Conservation (phyloP, 2,329 filamentous ascomycete species). For the Colletotrichum magnum region DNA sequence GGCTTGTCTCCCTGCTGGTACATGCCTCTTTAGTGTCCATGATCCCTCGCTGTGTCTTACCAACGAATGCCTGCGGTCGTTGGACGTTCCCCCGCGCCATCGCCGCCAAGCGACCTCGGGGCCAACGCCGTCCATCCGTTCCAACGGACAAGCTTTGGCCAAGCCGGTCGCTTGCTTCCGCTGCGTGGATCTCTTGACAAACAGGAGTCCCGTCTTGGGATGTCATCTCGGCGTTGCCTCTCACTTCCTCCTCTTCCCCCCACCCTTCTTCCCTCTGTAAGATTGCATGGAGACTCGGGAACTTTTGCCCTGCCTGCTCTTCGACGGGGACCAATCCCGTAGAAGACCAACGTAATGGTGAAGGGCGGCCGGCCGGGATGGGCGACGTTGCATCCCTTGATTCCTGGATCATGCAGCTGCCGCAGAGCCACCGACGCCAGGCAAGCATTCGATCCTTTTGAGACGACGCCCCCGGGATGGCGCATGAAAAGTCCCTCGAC, state of each 20-base stretch:
- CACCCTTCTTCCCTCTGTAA: too few relatives aligned
- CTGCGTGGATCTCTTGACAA: conserved; percentile 2
- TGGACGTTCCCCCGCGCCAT: neutral
- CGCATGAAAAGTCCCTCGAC: neutral
- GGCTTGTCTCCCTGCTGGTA: too few relatives aligned
- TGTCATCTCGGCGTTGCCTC: too few relatives aligned
- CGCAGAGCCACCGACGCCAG: neutral
- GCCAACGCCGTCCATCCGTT: neutral
- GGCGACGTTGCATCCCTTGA: conserved; percentile 25
- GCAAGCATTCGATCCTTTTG: neutral
- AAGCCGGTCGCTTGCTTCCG: conserved; percentile 22
- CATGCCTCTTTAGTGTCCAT: too few relatives aligned
- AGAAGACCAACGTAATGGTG: too few relatives aligned
- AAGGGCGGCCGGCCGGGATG: neutral
- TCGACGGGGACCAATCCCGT: too few relatives aligned
- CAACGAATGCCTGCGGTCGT: too few relatives aligned
- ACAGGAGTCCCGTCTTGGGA: neutral
- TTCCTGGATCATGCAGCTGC: conserved; percentile 6
- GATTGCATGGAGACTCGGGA: neutral
- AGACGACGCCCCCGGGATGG: neutral
- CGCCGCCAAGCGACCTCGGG: conserved; percentile 23
- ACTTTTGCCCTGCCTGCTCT: too few relatives aligned
- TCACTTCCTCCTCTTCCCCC: too few relatives aligned
- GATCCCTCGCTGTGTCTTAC: too few relatives aligned
- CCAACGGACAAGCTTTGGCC: conserved; percentile 33